Evolutionary conservation across 768 basidiomycete genomes (phyloP).

Genomic region (Serendipita sp.): DNA sequence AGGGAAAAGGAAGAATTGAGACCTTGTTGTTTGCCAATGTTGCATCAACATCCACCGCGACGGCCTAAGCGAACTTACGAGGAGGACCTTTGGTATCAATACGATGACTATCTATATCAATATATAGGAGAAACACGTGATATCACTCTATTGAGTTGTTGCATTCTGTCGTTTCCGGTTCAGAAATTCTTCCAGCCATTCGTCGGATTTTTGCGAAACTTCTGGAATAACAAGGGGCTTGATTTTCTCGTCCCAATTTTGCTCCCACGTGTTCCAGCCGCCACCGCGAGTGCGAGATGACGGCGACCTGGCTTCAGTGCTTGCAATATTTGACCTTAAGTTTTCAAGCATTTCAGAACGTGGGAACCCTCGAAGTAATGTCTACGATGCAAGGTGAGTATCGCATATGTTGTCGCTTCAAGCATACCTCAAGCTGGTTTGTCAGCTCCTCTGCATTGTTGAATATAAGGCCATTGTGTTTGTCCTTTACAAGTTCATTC

Average conservation of each 20-base stretch:
- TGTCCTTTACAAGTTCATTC: slow-evolving; percentile 69
- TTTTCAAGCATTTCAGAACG: slow-evolving; percentile 29
- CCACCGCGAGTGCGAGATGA: slow-evolving; percentile 13
- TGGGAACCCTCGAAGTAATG: slow-evolving; percentile 45
- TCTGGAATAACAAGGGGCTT: slow-evolving; percentile 35
- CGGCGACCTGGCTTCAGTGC: slow-evolving; percentile 12
- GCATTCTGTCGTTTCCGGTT: neutral
- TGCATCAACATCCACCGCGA: slow-evolving; percentile 29
- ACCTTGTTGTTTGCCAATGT: slow-evolving; percentile 31
- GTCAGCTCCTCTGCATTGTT: slow-evolving; percentile 48
- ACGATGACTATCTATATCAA: neutral
- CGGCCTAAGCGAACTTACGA: neutral
- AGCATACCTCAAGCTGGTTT: slow-evolving; percentile 47
- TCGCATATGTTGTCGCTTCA: neutral
- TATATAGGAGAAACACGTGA: slow-evolving; percentile 9
- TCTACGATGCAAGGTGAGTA: slow-evolving; percentile 20
- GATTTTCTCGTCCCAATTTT: slow-evolving; percentile 65
- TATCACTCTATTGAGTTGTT: too few relatives aligned
- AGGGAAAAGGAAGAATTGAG: slow-evolving; percentile 74
- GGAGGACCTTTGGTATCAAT: neutral
- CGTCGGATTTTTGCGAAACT: slow-evolving; percentile 8
- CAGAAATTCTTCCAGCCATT: slow-evolving; percentile 7
- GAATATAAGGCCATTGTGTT: slow-evolving; percentile 73
- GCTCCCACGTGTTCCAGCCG: slow-evolving; percentile 65
- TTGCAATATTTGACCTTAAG: slow-evolving; percentile 34